Evolutionary conservation across 192 early-diverging fungal species (phyloP).

Genomic region (Backusella luteola): DNA sequence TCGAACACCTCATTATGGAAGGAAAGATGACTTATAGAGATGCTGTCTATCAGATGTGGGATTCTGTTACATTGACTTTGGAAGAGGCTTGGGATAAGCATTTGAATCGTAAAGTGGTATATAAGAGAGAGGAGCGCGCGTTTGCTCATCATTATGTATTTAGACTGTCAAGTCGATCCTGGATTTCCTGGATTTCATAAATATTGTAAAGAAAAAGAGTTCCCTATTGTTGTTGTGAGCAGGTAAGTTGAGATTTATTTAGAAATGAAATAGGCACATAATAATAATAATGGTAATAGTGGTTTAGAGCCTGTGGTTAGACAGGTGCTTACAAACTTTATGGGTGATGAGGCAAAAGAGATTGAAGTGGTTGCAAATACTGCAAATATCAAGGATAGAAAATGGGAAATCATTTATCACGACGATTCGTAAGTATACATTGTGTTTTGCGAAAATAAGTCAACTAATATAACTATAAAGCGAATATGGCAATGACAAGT

Average conservation of each 20-base stretch:
- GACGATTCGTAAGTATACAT: conserved; percentile 49
- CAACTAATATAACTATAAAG: conserved; percentile 18
- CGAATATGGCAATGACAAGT: conserved; percentile 67
- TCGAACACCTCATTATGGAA: conserved; percentile 42
- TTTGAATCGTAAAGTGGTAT: conserved; percentile 23
- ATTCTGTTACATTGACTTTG: conserved; percentile 31
- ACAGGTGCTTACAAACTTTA: conserved; percentile 47
- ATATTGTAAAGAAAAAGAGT: conserved; percentile 42
- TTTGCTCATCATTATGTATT: neutral
- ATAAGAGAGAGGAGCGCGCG: neutral
- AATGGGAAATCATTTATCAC: conserved; percentile 63
- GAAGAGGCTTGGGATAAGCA: conserved; percentile 41
- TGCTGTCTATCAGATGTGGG: conserved; percentile 37
- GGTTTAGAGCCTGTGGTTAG: conserved; percentile 55
- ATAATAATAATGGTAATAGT: conserved; percentile 18
- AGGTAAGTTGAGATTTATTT: conserved; percentile 22
- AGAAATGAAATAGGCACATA: neutral
- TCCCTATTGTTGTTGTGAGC: conserved; percentile 66
- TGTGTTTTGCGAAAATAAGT: neutral
- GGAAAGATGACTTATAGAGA: conserved; percentile 44
- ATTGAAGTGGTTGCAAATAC: conserved; percentile 64
- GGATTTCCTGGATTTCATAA: conserved; percentile 56
- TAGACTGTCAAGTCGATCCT: conserved; percentile 60
- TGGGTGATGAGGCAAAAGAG: conserved; percentile 46
- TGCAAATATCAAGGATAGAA: conserved; percentile 36